Evolutionary conservation across 352 stramenopile species (phyloP).

Genomic region (Pythium myriotylum): DNA sequence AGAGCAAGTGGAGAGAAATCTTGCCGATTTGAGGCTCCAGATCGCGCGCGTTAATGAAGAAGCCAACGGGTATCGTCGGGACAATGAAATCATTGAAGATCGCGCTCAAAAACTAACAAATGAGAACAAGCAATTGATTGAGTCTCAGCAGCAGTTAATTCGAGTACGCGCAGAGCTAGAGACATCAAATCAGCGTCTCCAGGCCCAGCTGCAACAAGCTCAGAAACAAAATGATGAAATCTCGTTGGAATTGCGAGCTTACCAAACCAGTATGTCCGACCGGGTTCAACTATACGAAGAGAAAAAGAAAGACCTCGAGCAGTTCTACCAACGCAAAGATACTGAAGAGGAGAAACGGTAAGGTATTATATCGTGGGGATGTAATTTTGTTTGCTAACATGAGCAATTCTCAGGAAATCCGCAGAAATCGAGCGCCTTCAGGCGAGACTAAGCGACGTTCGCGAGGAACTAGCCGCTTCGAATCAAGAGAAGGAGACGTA

Average conservation of each 20-base stretch:
- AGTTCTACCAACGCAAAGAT: conserved; percentile 63
- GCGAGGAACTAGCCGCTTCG: conserved; percentile 50
- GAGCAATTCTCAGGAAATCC: conserved; percentile 40
- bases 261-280: conserved; percentile 49
- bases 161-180: conserved; percentile 25
- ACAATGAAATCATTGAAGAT: conserved; percentile 13
- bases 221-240: conserved; percentile 64
- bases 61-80: conserved; percentile 35
- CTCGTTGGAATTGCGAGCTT: conserved; percentile 55
- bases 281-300: conserved; percentile 61
- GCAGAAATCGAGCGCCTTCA: conserved; percentile 58
- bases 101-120: conserved; percentile 12
- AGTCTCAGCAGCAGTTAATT: conserved; percentile 35
- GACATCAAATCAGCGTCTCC: conserved; percentile 39
- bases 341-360: conserved; percentile 53
- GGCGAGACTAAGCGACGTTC: conserved; percentile 43
- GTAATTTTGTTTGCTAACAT: too few species aligned
- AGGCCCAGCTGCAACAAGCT: conserved; percentile 54
- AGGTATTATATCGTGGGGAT: too few species aligned
- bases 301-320: conserved; percentile 65
- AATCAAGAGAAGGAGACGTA: conserved; percentile 56
- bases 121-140: conserved; percentile 33
- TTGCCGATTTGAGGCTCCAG: conserved; percentile 17
- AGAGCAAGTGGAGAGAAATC: background rate
- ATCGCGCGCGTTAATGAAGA: conserved; percentile 30